Percentiles rank a stretch among this genome's conserved stretches.
Conservation (phyloP, 768 basidiomycete genomes). For the Chiua virens region DNA sequence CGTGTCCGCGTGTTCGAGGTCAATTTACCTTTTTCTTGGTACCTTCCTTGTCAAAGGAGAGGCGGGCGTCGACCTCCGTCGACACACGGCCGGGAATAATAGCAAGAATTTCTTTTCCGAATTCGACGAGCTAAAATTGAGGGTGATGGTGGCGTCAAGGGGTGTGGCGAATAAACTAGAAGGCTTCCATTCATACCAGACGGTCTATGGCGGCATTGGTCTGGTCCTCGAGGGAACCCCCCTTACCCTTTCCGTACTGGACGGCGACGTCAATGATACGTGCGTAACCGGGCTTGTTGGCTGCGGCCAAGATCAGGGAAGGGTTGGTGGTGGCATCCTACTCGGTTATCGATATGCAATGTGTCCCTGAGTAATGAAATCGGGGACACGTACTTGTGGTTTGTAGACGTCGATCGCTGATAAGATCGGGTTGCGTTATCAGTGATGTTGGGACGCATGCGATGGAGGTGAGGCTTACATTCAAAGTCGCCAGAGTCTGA, state of each 20-base stretch:
- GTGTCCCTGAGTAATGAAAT: slow-evolving; percentile 9
- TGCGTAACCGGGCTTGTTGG: slow-evolving; percentile 85
- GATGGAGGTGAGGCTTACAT: slow-evolving; percentile 40
- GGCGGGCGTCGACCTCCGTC: slow-evolving; percentile 96
- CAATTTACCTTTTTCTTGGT: slow-evolving; percentile 79
- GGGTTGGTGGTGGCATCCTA: slow-evolving; percentile 99
- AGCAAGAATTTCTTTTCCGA: slow-evolving; percentile 91
- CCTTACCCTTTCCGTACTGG: slow-evolving; percentile 74
- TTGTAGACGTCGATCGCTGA: slow-evolving; percentile 94
- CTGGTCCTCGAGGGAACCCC: slow-evolving; percentile 73
- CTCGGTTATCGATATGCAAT: slow-evolving; percentile 11
- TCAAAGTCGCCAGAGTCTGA: slow-evolving; percentile 98
- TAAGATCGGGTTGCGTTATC: slow-evolving; percentile 26
- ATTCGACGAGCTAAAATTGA: slow-evolving; percentile 81
- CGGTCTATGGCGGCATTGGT: slow-evolving; percentile 82
- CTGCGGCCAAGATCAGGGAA: slow-evolving; percentile 89
- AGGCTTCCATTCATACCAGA: slow-evolving; percentile 56
- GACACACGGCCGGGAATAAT: slow-evolving; percentile 99
- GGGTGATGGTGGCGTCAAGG: slow-evolving; percentile 12
- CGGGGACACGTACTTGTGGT: slow-evolving; percentile 62
- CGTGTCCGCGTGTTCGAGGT: slow-evolving; percentile 17
- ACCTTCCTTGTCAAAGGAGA: slow-evolving; percentile 93
- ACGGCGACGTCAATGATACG: slow-evolving; percentile 78
- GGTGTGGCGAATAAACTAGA: slow-evolving; percentile 8
- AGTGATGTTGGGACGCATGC: slow-evolving; percentile 16